Percentiles rank a stretch among this genome's conserved stretches.
These are phyloP conservation scores for Cercospora sp. DNA, from an alignment of 2,329 filamentous ascomycete genomes.

Conservation along the genomic window DNA sequence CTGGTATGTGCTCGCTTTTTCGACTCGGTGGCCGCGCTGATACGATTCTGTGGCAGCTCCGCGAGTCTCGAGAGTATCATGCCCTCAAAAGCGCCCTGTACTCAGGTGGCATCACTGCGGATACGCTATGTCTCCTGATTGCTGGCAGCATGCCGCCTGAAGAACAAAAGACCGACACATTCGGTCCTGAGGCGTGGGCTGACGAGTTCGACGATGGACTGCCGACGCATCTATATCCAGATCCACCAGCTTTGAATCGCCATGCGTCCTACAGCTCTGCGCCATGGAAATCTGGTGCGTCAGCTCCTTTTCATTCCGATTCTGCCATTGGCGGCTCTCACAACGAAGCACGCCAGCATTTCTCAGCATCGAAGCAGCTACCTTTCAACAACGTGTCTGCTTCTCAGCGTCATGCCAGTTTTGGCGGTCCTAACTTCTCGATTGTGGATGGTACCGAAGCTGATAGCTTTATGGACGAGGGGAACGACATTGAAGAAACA, in stretches of 20 bases:
- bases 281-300: conserved; percentile 16
- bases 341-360: conserved; percentile 9
- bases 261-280: conserved; percentile 10
- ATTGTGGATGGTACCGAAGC: conserved; percentile 28
- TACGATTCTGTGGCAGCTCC: conserved; percentile 36
- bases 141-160: conserved; percentile 31
- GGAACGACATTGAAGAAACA: conserved; percentile 6
- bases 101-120: conserved; percentile 51
- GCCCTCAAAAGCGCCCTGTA: conserved; percentile 52
- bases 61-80: conserved; percentile 54
- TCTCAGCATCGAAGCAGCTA: conserved; percentile 6
- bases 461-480: conserved; percentile 25
- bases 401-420: conserved; percentile 25
- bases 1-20: conserved; percentile 47
- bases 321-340: conserved; percentile 19
- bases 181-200: conserved; percentile 24
- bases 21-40: neutral
- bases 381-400: conserved; percentile 14
- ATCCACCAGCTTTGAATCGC: neutral
- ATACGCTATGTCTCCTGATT: conserved; percentile 53
- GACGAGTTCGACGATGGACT: conserved; percentile 24
- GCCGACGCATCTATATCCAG: conserved; percentile 7
- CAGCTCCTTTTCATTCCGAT: conserved; percentile 19
- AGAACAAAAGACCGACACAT: conserved; percentile 2
- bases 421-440: conserved; percentile 23